phyloP scores from a whole-genome alignment of 805 yeast genomes.

The Candida chilensis region DNA sequence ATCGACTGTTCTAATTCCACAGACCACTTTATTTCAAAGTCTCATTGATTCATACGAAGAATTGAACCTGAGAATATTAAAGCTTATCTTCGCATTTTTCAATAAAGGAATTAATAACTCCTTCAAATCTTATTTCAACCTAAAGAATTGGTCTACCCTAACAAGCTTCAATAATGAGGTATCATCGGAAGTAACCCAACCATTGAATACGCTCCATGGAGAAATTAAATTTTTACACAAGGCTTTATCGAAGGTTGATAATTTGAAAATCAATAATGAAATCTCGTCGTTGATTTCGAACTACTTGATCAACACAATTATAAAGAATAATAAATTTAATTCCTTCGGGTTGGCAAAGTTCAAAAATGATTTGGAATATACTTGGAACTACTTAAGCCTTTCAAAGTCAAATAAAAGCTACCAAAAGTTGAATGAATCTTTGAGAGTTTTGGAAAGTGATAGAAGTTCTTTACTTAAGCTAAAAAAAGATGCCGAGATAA shows the following conservation, averaged over 20 bases:
- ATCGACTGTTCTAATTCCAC: constrained; percentile 7
- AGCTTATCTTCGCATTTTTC: constrained; percentile 16
- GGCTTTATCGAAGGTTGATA: not conserved
- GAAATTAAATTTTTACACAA: not conserved
- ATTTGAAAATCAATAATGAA: not conserved
- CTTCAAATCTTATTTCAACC: constrained; percentile 16
- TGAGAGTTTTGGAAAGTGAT: constrained; percentile 1
- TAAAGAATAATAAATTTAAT: constrained; percentile 1
- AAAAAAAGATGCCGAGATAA: not conserved
- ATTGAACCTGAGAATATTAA: constrained; percentile 15
- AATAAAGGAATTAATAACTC: constrained; percentile 14
- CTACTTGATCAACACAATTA: not conserved
- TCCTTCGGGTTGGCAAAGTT: not conserved
- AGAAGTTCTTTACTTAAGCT: too few species aligned
- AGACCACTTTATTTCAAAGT: constrained; percentile 32
- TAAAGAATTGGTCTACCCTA: constrained; percentile 12
- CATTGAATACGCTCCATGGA: not conserved
- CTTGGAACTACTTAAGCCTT: not conserved
- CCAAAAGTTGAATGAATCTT: not conserved
- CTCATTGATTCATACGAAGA: constrained; percentile 25
- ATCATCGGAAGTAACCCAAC: not conserved
- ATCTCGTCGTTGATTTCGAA: not conserved
- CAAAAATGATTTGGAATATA: not conserved
- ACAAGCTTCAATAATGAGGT: not conserved
- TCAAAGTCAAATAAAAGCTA: not conserved